Conservation (phyloP, 345 rosid species). For the Ceriops zippeliana region DNA sequence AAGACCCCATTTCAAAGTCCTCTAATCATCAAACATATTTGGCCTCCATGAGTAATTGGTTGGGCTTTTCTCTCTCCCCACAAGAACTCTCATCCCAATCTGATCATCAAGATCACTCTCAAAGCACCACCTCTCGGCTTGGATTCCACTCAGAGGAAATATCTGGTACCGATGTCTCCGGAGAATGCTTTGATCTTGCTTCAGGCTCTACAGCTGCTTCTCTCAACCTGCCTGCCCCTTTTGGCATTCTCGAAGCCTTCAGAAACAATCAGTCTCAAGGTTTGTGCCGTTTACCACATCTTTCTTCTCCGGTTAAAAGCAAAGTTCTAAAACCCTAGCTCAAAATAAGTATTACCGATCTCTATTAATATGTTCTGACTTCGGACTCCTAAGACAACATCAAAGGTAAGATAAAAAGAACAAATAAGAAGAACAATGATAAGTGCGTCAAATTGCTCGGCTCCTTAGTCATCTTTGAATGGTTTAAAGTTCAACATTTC, state of each 20-base stretch:
- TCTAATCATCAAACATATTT: neutral
- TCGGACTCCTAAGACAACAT: too few relatives aligned
- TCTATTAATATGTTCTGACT: neutral
- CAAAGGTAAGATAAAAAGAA: too few relatives aligned
- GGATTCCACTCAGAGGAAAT: slow-evolving; percentile 21
- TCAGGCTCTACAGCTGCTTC: slow-evolving; percentile 38
- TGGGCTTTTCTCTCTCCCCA: slow-evolving; percentile 27
- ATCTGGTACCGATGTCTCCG: slow-evolving; percentile 29
- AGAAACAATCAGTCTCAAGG: slow-evolving; percentile 64
- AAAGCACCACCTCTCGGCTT: slow-evolving; percentile 19
- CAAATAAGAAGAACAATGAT: neutral
- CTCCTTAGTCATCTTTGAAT: neutral
- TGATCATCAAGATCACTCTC: slow-evolving; percentile 20
- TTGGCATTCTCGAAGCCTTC: slow-evolving; percentile 62
- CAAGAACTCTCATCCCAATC: slow-evolving; percentile 19
- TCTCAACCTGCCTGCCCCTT: slow-evolving; percentile 44
- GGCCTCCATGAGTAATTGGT: slow-evolving; percentile 31
- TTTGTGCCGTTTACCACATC: slow-evolving; percentile 5
- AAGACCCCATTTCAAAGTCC: neutral
- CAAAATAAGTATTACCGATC: too few relatives aligned
- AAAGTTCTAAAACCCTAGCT: slow-evolving; percentile 27
- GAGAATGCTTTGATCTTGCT: slow-evolving; percentile 50
- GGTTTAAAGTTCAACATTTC: neutral
- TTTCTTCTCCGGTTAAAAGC: too few relatives aligned
- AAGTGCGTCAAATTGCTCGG: neutral